Conservation (phyloP, 768 basidiomycete species). For the Austroboletus eburneus region DNA sequence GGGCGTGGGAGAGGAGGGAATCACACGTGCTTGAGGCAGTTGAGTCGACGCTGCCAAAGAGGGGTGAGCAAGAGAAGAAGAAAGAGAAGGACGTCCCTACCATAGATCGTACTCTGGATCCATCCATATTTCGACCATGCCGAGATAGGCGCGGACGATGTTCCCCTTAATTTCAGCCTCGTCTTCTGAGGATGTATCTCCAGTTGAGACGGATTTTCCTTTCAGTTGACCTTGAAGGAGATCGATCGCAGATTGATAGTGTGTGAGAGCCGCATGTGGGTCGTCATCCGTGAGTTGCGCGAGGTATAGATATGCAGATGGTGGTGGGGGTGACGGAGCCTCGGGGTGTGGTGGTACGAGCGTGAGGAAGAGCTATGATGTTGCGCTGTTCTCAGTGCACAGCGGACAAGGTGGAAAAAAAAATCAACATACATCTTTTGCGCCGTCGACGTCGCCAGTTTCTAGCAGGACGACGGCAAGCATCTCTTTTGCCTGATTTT, state of each 20-base stretch:
- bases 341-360: slow-evolving; percentile 56
- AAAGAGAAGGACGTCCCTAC: slow-evolving; percentile 38
- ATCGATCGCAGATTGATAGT: slow-evolving; percentile 80
- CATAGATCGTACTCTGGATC: slow-evolving; percentile 84
- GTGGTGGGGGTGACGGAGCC: slow-evolving; percentile 55
- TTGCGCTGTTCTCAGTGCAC: neutral
- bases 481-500: slow-evolving; percentile 74
- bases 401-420: neutral
- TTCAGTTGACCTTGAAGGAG: slow-evolving; percentile 65
- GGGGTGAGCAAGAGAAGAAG: neutral
- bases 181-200: slow-evolving; percentile 30
- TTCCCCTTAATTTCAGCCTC: slow-evolving; percentile 55
- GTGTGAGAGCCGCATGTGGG: slow-evolving; percentile 63
- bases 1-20: slow-evolving; percentile 64
- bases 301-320: slow-evolving; percentile 84
- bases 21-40: slow-evolving; percentile 82
- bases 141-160: slow-evolving; percentile 75
- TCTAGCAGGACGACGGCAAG: slow-evolving; percentile 78
- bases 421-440: slow-evolving; percentile 52
- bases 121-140: slow-evolving; percentile 97
- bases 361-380: slow-evolving; percentile 54
- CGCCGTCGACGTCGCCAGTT: slow-evolving; percentile 68
- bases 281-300: slow-evolving; percentile 81
- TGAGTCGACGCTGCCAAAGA: slow-evolving; percentile 65
- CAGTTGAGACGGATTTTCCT: slow-evolving; percentile 56